Conservation (phyloP, 2,329 filamentous ascomycete species). For the Colletotrichum godetiae region DNA sequence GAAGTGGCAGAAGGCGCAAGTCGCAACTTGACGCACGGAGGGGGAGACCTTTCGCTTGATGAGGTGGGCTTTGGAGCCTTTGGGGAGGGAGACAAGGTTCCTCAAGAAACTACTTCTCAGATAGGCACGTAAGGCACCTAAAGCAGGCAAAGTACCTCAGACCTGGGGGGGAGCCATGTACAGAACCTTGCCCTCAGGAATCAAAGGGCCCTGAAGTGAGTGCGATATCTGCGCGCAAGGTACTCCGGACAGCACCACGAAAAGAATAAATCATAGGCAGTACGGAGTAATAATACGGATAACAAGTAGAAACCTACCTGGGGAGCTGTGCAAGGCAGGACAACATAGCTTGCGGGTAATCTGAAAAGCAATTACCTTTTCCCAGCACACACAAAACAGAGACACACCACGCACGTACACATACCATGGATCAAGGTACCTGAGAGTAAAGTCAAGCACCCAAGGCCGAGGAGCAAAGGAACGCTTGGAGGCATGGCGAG, state of each 20-base stretch:
- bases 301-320: neutral
- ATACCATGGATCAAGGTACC: neutral
- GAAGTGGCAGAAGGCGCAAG: neutral
- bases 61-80: neutral
- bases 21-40: neutral
- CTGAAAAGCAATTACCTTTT: neutral
- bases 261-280: neutral
- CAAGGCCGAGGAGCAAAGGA: neutral
- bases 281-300: neutral
- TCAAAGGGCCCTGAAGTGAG: neutral
- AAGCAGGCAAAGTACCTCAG: neutral
- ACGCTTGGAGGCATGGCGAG: neutral
- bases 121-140: neutral
- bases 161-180: neutral
- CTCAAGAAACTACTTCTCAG: neutral
- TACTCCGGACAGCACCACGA: neutral
- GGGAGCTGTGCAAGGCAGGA: neutral
- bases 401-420: neutral
- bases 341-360: neutral
- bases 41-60: neutral
- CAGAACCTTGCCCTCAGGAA: neutral
- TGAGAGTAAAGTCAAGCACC: neutral
- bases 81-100: neutral
- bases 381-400: neutral
- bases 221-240: neutral